Evolutionary conservation across 1,284 basidiomycete genomes (phyloP), one percentile per base, ranked within the genome.

Genomic region (Stereum hirsutum): DNA sequence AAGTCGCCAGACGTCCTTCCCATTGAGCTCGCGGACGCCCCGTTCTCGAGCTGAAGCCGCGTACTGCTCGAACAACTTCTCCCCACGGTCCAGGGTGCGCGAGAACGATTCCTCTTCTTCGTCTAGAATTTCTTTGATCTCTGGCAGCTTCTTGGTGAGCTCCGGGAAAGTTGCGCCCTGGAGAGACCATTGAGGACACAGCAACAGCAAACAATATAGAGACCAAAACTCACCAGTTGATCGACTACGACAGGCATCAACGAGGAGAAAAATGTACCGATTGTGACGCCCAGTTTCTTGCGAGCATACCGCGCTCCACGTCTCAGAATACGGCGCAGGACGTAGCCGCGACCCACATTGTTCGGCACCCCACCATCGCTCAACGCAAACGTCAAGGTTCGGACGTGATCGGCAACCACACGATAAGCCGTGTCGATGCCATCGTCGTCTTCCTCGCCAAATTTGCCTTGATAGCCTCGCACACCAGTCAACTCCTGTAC

Each of bases 51-150:
- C 82, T 41, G 76, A 74, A 21, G 69, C 62, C 21, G 89, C 89
- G 62, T 92, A 98, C 57, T 89, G 82, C 52, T 95, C 93, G 62
- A 99, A 99, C 6, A 99, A 74, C 58, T 87, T 93, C 69, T 99
- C 95, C 31, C 95, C 96, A 35, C 96, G 84, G 65, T 96, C 94
- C 32, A 99, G 76, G 2, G 96, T 99, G 19, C 92, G 80, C 5
- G 94, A 89, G 61, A 99, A 99, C 0, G 94, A 97, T 53, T 88
- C 86, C 60, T 99, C 95, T 65, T 99, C 95, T 60, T 99, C 95
- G 57, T 99, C 82, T 11, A 99, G 74, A 49, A 99, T 94, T 60
- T 96, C 90, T 62, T 93, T 93, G 60, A 98, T 81, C 52, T 95
- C 92, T 19, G 75, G 76, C 27, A 81, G 70, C 57, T 82, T 89